Evolutionary conservation across 768 basidiomycete genomes (phyloP).

Genomic region (Serendipita sp.): DNA sequence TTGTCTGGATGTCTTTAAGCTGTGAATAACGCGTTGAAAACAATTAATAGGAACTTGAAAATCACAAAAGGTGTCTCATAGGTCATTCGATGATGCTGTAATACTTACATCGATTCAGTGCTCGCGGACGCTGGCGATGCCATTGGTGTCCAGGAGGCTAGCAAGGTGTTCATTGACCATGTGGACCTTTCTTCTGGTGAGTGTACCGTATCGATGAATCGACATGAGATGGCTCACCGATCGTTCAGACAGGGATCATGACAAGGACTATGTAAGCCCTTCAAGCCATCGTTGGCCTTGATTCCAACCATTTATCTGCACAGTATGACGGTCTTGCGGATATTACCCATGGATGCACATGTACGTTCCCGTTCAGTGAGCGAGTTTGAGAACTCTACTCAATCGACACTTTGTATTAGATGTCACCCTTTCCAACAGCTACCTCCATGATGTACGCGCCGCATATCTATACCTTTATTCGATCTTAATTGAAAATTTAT

Average conservation of each 20-base stretch:
- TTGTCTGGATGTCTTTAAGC: too few relatives aligned
- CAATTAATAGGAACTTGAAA: too few relatives aligned
- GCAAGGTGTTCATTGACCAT: conserved; percentile 32
- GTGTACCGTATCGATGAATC: too few relatives aligned
- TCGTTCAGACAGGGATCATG: conserved; percentile 31
- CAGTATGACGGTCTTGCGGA: conserved; percentile 34
- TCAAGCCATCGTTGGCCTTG: too few relatives aligned
- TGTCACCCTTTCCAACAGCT: not conserved
- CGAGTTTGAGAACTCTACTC: not conserved
- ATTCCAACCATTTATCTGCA: too few relatives aligned
- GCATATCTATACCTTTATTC: not conserved
- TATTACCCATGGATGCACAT: conserved; percentile 30
- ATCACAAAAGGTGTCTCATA: too few relatives aligned
- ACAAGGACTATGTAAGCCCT: conserved; percentile 28
- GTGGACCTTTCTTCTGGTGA: conserved; percentile 30
- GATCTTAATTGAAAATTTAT: conserved; percentile 4
- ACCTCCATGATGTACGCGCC: not conserved
- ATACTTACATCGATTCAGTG: too few relatives aligned
- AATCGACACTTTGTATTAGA: too few relatives aligned
- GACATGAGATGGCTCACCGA: too few relatives aligned
- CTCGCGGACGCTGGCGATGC: conserved; percentile 31
- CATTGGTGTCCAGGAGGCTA: conserved; percentile 27
- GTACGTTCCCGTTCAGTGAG: too few relatives aligned
- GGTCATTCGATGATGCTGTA: too few relatives aligned
- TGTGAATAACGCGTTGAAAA: too few relatives aligned